These are phyloP conservation scores for Alternaria tenuissima DNA, from an alignment of 2,329 filamentous ascomycete genomes.

Conservation along the genomic window DNA sequence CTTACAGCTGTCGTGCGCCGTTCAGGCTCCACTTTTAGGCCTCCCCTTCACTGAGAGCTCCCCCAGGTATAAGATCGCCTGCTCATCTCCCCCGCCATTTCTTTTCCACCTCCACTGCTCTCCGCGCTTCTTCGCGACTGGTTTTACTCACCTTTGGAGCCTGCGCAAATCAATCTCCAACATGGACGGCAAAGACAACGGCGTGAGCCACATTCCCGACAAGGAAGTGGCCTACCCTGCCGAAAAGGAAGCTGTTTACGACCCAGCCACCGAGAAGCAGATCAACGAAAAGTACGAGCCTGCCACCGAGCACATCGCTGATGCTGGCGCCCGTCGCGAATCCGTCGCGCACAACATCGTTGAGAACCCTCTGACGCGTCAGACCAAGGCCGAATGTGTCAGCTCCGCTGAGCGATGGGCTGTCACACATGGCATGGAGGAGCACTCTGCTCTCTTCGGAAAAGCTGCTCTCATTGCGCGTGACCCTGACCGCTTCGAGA, in stretches of 20 bases:
- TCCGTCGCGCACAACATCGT: constrained; percentile 59
- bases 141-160: not conserved
- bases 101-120: constrained; percentile 3
- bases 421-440: constrained; percentile 64
- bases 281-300: constrained; percentile 1
- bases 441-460: constrained; percentile 66
- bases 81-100: constrained; percentile 7
- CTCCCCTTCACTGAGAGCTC: constrained; percentile 13
- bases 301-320: constrained; percentile 11
- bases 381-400: constrained; percentile 61
- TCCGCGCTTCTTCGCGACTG: not conserved
- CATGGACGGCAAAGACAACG: constrained; percentile 16
- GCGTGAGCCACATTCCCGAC: constrained; percentile 4
- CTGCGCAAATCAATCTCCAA: not conserved
- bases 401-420: constrained; percentile 69
- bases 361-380: constrained; percentile 48
- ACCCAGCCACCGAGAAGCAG: constrained; percentile 10
- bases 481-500: constrained; percentile 69
- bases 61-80: constrained; percentile 14
- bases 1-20: constrained; percentile 13
- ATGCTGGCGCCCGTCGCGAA: constrained; percentile 41
- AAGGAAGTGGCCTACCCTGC: constrained; percentile 7
- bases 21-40: constrained; percentile 17
- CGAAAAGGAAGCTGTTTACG: constrained; percentile 2
- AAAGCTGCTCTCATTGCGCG: constrained; percentile 79